Percentiles rank a stretch among this genome's conserved stretches.
These are phyloP conservation scores for Pulveroboletus frians DNA, from an alignment of 768 basidiomycete genomes.

Conservation along the genomic window DNA sequence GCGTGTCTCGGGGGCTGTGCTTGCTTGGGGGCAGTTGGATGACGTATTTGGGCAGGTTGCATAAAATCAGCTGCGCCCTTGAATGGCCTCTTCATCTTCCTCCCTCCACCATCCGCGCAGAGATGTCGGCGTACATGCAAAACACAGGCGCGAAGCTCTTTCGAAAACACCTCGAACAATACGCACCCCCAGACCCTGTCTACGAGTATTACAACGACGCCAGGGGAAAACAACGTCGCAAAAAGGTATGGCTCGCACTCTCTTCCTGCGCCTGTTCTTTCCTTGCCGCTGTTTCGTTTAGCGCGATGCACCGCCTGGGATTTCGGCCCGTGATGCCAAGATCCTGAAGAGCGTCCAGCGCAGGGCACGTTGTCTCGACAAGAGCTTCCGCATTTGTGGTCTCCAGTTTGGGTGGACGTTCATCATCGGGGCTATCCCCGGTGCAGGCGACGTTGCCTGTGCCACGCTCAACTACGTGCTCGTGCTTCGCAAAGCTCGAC, in stretches of 20 bases:
- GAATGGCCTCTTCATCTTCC: not conserved
- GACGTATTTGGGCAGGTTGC: conserved; percentile 10
- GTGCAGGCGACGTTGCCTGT: conserved; percentile 63
- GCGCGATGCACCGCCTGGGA: conserved; percentile 69
- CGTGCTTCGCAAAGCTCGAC: conserved; percentile 66
- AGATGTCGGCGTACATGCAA: conserved; percentile 29
- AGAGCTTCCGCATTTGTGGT: conserved; percentile 75
- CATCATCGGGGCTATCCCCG: conserved; percentile 69
- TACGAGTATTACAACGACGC: conserved; percentile 45
- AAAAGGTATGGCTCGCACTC: conserved; percentile 26
- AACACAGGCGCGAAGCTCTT: conserved; percentile 59
- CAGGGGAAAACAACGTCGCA: conserved; percentile 28
- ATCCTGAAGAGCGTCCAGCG: conserved; percentile 71
- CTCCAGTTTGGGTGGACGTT: conserved; percentile 86
- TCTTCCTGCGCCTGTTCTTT: not conserved
- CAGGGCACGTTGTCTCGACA: conserved; percentile 83
- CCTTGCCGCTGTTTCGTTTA: conserved; percentile 26
- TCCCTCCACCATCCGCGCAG: not conserved
- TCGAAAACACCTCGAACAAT: conserved; percentile 56
- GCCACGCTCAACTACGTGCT: conserved; percentile 66
- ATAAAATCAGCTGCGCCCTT: not conserved
- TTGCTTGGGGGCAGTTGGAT: not conserved
- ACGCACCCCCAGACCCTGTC: conserved; percentile 67
- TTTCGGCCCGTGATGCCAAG: conserved; percentile 68
- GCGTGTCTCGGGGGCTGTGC: conserved; percentile 1